Evolutionary conservation across 805 yeast genomes (phyloP).

Genomic region (Candida glaebosa): DNA sequence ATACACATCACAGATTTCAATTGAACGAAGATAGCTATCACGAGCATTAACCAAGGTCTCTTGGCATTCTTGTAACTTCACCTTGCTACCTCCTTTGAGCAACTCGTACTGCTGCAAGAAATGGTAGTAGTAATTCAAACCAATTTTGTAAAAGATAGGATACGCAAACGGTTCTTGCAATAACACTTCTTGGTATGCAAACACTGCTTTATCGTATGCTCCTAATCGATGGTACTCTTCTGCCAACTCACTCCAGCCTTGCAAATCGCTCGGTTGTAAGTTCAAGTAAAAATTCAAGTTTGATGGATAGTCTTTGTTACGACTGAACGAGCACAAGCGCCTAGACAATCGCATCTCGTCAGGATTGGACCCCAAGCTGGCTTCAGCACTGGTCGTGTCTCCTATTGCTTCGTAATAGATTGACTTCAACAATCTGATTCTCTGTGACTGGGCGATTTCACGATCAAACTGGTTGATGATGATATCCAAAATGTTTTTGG

Average conservation of each 20-base stretch:
- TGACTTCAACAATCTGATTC: conserved; percentile 53
- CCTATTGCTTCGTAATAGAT: conserved; percentile 56
- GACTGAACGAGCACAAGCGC: conserved; percentile 33
- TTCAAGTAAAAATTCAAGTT: conserved; percentile 55
- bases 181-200: conserved; percentile 67
- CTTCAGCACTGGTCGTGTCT: conserved; percentile 25
- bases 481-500: conserved; percentile 60
- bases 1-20: conserved; percentile 72
- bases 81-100: conserved; percentile 22
- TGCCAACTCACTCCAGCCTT: conserved; percentile 76
- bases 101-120: conserved; percentile 19
- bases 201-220: conserved; percentile 63
- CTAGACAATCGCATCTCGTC: conserved; percentile 37
- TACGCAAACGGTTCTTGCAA: conserved; percentile 67
- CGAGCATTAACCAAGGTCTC: conserved; percentile 26
- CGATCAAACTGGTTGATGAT: conserved; percentile 62
- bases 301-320: conserved; percentile 47
- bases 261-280: conserved; percentile 68
- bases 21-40: conserved; percentile 60
- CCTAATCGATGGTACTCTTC: conserved; percentile 59
- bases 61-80: conserved; percentile 24
- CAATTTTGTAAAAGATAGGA: conserved; percentile 60
- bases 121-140: conserved; percentile 34
- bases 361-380: conserved; percentile 23
- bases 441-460: conserved; percentile 40